Evolutionary conservation across 2,329 filamentous ascomycete species (phyloP).

Genomic region (Macroventuria anomochaeta): DNA sequence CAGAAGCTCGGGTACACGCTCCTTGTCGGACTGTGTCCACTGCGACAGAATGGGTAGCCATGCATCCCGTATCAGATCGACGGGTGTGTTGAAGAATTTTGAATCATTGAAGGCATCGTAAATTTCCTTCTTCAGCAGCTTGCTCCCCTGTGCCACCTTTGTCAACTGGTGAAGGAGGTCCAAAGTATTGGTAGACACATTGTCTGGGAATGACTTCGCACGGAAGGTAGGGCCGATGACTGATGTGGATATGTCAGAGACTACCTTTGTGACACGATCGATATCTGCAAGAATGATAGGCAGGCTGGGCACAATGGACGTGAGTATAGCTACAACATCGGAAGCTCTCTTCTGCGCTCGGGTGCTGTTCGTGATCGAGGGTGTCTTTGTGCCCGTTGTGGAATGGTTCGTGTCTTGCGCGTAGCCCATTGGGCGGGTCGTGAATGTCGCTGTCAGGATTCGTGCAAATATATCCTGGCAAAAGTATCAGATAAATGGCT

Average conservation of each 20-base stretch:
- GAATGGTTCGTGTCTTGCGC: constrained; percentile 62
- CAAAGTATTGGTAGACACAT: constrained; percentile 74
- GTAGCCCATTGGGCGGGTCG: constrained; percentile 80
- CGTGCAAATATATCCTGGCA: constrained; percentile 83
- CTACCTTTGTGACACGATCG: constrained; percentile 80
- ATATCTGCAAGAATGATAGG: constrained; percentile 83
- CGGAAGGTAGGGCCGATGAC: constrained; percentile 83
- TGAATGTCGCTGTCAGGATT: constrained; percentile 91
- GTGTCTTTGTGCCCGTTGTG: constrained; percentile 28
- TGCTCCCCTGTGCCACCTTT: constrained; percentile 79
- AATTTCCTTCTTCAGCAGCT: constrained; percentile 92
- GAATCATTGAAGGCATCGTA: constrained; percentile 89
- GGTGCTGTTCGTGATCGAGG: constrained; percentile 41
- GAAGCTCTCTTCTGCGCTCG: constrained; percentile 51
- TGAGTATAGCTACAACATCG: constrained; percentile 81
- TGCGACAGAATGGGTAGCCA: constrained; percentile 87
- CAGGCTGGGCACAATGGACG: constrained; percentile 78
- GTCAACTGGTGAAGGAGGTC: constrained; percentile 78
- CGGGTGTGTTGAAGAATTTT: constrained; percentile 77
- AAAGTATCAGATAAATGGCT: constrained; percentile 3
- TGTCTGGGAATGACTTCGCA: constrained; percentile 85
- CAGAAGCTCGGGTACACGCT: constrained; percentile 81
- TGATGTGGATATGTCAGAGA: constrained; percentile 80
- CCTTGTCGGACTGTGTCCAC: constrained; percentile 86
- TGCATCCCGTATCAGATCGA: constrained; percentile 69